Percentiles rank a stretch among this genome's conserved stretches.
Evolutionary conservation across 2,329 filamentous ascomycete species (phyloP).

Genomic region (Pseudopithomyces maydicus): DNA sequence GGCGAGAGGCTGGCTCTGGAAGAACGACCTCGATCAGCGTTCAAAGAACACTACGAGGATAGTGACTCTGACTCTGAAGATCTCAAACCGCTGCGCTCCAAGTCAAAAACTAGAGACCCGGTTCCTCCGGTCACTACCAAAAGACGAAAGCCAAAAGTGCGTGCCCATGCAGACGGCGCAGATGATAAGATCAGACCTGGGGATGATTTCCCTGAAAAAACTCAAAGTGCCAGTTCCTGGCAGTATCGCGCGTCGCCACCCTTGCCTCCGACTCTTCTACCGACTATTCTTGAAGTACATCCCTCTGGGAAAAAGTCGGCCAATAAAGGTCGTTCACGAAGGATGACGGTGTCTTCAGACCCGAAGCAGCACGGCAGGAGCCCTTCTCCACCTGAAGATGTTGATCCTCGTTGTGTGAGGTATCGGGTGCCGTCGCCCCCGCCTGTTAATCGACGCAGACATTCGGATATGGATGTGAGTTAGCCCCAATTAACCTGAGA

Average conservation of each 20-base stretch:
- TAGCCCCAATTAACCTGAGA: too few relatives aligned
- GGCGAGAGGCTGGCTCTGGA: background rate
- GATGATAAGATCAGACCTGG: too few relatives aligned
- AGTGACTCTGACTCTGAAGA: too few relatives aligned
- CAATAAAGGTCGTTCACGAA: background rate
- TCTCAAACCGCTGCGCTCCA: too few relatives aligned
- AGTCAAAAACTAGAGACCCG: too few relatives aligned
- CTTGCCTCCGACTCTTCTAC: background rate
- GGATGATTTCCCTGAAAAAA: too few relatives aligned
- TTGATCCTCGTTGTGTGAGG: background rate
- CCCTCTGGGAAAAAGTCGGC: background rate
- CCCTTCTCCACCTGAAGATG: background rate
- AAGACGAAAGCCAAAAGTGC: too few relatives aligned
- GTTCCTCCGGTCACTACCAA: too few relatives aligned
- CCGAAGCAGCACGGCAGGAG: too few relatives aligned
- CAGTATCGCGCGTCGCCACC: background rate
- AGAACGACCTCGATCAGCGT: background rate
- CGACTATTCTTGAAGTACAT: background rate
- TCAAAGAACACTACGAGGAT: background rate
- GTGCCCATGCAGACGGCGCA: too few relatives aligned
- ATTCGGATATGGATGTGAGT: slow-evolving; percentile 2
- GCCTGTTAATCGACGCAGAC: background rate
- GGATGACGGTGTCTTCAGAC: background rate
- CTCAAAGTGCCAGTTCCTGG: background rate
- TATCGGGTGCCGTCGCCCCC: background rate